Conservation (phyloP, 83 land plant genomes). For the Thuja plicata region DNA sequence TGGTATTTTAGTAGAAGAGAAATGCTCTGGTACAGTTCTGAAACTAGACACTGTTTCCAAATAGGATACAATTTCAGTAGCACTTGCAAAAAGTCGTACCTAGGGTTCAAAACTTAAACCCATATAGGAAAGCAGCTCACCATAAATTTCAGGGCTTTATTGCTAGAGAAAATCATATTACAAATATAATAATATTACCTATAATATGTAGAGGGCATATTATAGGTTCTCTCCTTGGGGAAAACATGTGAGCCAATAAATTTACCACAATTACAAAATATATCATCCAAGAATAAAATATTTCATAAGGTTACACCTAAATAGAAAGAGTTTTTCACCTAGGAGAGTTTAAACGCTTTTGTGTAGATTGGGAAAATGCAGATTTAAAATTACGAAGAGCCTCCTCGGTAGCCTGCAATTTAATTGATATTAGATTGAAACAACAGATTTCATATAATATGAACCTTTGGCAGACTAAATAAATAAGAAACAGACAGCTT, state of each 20-base stretch:
- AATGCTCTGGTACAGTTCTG: background rate
- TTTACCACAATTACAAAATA: too few species aligned
- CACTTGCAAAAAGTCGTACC: background rate
- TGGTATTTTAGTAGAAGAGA: background rate
- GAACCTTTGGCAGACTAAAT: too few species aligned
- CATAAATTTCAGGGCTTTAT: background rate
- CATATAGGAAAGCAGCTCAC: background rate
- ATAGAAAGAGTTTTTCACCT: conserved; percentile 29
- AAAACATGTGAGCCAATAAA: background rate
- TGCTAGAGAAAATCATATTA: background rate
- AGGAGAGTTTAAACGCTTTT: conserved; percentile 52
- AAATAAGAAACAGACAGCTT: too few species aligned
- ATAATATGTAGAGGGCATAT: background rate
- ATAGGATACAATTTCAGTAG: background rate
- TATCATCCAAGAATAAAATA: background rate
- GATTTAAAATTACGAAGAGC: conserved; percentile 52
- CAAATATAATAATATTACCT: background rate
- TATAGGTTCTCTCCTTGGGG: background rate
- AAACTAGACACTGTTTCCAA: background rate
- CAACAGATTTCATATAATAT: background rate
- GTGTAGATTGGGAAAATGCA: conserved; percentile 39
- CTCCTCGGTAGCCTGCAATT: conserved; percentile 64
- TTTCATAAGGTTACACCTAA: background rate
- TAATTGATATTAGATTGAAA: background rate
- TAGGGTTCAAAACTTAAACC: background rate